Evolutionary conservation across 2,329 filamentous ascomycete species (phyloP), one percentile per base, ranked within the genome.

Genomic region (Paracoccidioides brasiliensis): DNA sequence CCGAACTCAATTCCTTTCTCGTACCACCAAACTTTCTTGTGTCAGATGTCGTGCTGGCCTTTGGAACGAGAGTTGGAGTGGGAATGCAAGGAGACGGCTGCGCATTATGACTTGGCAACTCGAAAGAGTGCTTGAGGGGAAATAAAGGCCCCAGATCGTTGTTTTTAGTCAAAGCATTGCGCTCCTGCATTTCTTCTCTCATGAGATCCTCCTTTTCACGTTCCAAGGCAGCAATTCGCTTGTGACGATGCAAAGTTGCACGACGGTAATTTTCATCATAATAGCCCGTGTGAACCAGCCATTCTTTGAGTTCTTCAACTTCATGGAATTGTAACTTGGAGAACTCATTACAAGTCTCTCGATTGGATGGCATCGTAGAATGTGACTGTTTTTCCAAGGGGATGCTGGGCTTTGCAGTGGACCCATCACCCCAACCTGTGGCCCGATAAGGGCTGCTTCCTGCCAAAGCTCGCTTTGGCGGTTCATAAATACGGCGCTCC

Each of bases 221-320:
- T 56, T 72, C 66, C 33, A 72, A 57, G 14, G 60, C 63, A 46
- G 62, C 64, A 56, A 70, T 60, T 38, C 59, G 40, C 63, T 64
- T 57, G 43, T 45, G 52, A 22, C 60, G 58, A 14, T 42, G 15
- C 6, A 61, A 35, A 9, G 42, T 55, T 33, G 66, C 67, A 43
- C 59, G 59, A 59, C 69, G 66, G 50, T 70, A 69, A n/a, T 56
- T 55, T 42, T 54, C 55, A 60, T 70, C 66, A 58, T 69, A 62
- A 56, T 64, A 72, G 3, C 65, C 64, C 32, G 69, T 70, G 28
- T 68, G 61, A 10, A 66, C 61, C 42, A 72, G 57, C 68, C 69
- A 72, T 54, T 69, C 66, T 59, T 62, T 64, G 37, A 72, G 55
- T 54, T 70, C 66, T 40, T 62, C 55, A 22, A 60, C 33, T 44